Evolutionary conservation across 2,329 filamentous ascomycete species (phyloP).

Genomic region (Alternaria ventricosa): DNA sequence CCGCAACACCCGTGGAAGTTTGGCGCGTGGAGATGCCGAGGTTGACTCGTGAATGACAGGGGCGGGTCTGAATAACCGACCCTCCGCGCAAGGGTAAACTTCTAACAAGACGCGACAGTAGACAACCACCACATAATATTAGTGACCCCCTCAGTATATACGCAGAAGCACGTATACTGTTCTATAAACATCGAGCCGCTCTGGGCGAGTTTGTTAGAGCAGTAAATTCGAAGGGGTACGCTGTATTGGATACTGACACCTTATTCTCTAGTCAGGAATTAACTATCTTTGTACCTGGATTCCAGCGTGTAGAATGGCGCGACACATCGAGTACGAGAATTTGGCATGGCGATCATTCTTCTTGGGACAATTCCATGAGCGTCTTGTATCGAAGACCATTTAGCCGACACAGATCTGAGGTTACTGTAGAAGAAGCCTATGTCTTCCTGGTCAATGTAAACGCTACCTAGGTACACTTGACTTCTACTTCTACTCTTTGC

Average conservation of each 20-base stretch:
- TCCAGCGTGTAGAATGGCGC: background rate
- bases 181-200: background rate
- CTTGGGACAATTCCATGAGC: too few species aligned
- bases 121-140: background rate
- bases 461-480: background rate
- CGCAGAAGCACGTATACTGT: background rate
- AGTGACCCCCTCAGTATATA: background rate
- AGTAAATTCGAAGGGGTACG: background rate
- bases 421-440: background rate
- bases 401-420: background rate
- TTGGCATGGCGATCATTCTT: too few species aligned
- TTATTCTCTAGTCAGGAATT: background rate
- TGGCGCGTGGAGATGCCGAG: constrained; percentile 33
- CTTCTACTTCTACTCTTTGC: background rate
- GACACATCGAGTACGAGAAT: too few species aligned
- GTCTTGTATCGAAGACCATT: too few species aligned
- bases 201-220: background rate
- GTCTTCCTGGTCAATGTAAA: background rate
- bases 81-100: background rate
- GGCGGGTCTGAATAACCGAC: constrained; percentile 30
- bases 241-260: background rate
- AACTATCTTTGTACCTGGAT: background rate
- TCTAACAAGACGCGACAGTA: background rate
- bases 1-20: constrained; percentile 12
- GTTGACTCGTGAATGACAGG: constrained; percentile 23